Evolutionary conservation across 805 yeast genomes (phyloP).

Genomic region (Cyberlindnera xishuangbannaensis): DNA sequence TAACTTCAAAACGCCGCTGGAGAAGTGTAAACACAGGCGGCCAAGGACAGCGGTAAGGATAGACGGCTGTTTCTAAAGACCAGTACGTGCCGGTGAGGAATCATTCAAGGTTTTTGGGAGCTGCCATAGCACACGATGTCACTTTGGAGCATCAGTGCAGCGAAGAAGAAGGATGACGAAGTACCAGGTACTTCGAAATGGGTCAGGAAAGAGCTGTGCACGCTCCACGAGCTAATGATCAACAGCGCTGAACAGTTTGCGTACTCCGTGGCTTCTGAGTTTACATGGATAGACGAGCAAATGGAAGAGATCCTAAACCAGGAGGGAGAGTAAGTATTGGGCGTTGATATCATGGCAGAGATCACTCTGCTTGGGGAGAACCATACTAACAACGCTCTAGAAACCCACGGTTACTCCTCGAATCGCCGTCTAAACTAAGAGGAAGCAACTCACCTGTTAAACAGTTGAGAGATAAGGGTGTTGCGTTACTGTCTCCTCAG

Average conservation of each 20-base stretch:
- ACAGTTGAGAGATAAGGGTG: conserved; percentile 19
- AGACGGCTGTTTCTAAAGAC: not conserved
- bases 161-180: conserved; percentile 21
- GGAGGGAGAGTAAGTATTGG: conserved; percentile 21
- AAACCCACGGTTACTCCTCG: conserved; percentile 23
- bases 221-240: conserved; percentile 33
- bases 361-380: not conserved
- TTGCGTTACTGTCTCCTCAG: conserved; percentile 16
- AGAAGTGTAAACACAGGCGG: conserved; percentile 7
- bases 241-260: conserved; percentile 36
- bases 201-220: conserved; percentile 40
- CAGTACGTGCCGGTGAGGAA: no score
- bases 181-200: conserved; percentile 50
- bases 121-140: conserved; percentile 14
- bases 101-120: not conserved
- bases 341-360: no score
- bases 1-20: conserved; percentile 1
- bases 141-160: conserved; percentile 27
- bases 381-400: conserved; percentile 13
- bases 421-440: conserved; percentile 24
- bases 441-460: conserved; percentile 25
- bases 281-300: conserved; percentile 37
- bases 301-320: conserved; percentile 30
- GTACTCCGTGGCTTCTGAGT: conserved; percentile 32
- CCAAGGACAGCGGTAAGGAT: not conserved